Percentiles rank a stretch among this genome's conserved stretches.
phyloP scores from a whole-genome alignment of 805 yeast genomes.

The Yarrowia deformans region DNA sequence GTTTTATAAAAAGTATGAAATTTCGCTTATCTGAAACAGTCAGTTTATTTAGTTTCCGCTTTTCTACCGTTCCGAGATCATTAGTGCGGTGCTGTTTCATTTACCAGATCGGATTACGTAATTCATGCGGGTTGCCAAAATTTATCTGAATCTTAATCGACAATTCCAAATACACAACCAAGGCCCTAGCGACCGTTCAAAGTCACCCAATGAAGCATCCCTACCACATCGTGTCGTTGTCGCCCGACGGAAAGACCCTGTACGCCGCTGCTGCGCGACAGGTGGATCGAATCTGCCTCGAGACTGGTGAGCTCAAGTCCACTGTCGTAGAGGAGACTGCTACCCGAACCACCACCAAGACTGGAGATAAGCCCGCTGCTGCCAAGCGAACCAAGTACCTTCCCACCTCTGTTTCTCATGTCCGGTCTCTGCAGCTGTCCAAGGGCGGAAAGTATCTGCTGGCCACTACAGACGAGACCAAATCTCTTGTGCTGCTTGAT shows the following conservation, averaged over 20 bases:
- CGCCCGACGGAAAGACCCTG: slow-evolving; percentile 29
- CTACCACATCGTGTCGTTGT: slow-evolving; percentile 28
- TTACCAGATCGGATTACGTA: slow-evolving; percentile 6
- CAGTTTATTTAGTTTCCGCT: too few species aligned
- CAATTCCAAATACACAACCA: not conserved
- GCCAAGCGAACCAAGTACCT: slow-evolving; percentile 37
- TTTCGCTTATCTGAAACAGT: not conserved
- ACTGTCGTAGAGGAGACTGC: slow-evolving; percentile 14
- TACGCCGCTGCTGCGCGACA: slow-evolving; percentile 40
- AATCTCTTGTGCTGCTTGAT: slow-evolving; percentile 71
- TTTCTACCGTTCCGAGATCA: too few species aligned
- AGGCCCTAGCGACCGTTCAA: not conserved
- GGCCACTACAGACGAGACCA: slow-evolving; percentile 82
- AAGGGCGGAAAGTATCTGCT: slow-evolving; percentile 63
- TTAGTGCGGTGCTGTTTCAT: not conserved
- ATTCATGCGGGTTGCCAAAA: slow-evolving; percentile 24
- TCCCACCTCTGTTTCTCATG: slow-evolving; percentile 51
- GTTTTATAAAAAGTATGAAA: not conserved
- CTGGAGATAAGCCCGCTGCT: slow-evolving; percentile 10
- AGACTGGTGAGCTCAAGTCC: slow-evolving; percentile 39
- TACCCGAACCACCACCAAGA: slow-evolving; percentile 20
- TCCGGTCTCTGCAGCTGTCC: slow-evolving; percentile 66
- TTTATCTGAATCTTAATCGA: slow-evolving; percentile 26
- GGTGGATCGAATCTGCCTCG: slow-evolving; percentile 37
- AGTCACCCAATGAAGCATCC: slow-evolving; percentile 38